phyloP scores from a whole-genome alignment of 2,329 filamentous ascomycete species.

The Aspergillus unguis region DNA sequence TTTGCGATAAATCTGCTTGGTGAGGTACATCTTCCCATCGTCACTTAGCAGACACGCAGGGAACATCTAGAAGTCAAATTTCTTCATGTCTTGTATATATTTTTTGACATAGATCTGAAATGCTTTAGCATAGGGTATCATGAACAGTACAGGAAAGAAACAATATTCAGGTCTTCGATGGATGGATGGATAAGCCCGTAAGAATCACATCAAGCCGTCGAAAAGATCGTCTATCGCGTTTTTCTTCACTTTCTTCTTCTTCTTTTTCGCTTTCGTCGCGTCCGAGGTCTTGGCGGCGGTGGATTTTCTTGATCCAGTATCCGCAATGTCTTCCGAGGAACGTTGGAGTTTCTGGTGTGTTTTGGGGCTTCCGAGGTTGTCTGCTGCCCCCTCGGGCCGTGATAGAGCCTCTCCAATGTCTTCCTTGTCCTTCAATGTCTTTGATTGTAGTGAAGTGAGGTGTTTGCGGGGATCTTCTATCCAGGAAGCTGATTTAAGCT shows the following conservation, averaged over 20 bases:
- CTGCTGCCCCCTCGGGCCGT: conserved; percentile 14
- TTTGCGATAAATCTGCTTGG: conserved; percentile 66
- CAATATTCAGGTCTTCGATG: too few relatives aligned
- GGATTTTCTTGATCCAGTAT: background rate
- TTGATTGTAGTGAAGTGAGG: background rate
- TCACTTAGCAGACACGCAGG: background rate
- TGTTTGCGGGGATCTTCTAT: background rate
- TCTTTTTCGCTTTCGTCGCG: conserved; percentile 19
- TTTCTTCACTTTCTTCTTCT: conserved; percentile 55
- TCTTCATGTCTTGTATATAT: background rate
- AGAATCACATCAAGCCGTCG: conserved; percentile 49
- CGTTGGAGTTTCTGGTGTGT: background rate
- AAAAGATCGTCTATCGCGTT: conserved; percentile 76
- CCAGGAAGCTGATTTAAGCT: conserved; percentile 14
- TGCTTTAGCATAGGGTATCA: background rate
- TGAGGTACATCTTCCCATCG: conserved; percentile 28
- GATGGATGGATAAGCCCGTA: too few relatives aligned
- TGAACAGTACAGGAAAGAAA: too few relatives aligned
- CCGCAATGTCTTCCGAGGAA: background rate
- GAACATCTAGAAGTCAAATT: background rate
- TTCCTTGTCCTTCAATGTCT: conserved; percentile 13
- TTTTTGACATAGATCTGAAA: background rate
- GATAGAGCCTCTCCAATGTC: conserved; percentile 26
- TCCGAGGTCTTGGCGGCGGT: conserved; percentile 2
- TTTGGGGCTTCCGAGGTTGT: background rate